Base-by-base conservation (phyloP, 1,139 yeast species). In the Debaryomyces sp. region DNA sequence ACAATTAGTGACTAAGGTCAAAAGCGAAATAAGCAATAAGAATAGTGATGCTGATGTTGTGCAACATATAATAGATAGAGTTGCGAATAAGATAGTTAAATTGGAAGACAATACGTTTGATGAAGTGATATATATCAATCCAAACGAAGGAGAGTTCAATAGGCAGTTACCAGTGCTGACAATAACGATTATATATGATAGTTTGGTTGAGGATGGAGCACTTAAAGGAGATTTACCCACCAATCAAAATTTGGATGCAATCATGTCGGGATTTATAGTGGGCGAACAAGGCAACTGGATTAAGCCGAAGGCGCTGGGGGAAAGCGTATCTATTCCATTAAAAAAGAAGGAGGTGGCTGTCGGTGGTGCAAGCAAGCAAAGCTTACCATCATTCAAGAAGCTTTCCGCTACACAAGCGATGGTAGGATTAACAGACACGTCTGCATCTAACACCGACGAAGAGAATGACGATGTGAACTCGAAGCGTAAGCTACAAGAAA, bases 51-150 rank as follows among this genome's bases (percentile, higher is more conserved):
- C 50, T 15, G 57, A 54, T n/a, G 58, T 81, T 22, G 74, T 75
- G 38, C 91, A 85, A 62, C 87, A 85, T 56, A 79, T 89, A 46
- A 80, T 88, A 43, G 94, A 88, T 62, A 75, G 95, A 50, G 80
- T 89, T 36, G 81, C 87, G 34, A 77, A 73, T 39, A 78, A 77
- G 6, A 79, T 78, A 13, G 83, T 85, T n/a, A 66, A 65, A 38
- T 68, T 87, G 41, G 70, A 71, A 1, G 57, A 65, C 2, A 64
- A 67, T 18, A 59, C 71, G 37, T 89, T 75, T 67, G 73, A 78
- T 47, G 64, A 71, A 44, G 80, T 89, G 35, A 64, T 75, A 47
- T 84, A 84, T 55, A 64, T 85, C 45, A 81, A 91, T 40, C 92
- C 91, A 5, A 78, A 76, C 56, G 71, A 68, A 53, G 70, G 72